Evolutionary conservation across 2,329 filamentous ascomycete genomes (phyloP), one percentile per base, ranked within the genome.

Genomic region (Fusarium pininemorale): DNA sequence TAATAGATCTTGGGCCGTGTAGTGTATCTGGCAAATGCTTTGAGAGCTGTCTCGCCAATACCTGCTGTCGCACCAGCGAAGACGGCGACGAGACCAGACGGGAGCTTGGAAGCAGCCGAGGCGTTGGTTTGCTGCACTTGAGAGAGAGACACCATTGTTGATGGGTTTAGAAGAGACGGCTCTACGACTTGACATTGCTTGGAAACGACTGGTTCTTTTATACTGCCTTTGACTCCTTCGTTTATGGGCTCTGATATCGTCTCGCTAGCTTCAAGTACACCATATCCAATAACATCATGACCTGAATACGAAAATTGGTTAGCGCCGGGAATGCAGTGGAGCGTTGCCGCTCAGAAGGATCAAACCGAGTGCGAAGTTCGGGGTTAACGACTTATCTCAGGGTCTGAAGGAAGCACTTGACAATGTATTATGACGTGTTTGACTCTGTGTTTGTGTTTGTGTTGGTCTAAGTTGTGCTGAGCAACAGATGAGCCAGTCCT

Each of bases 61-160:
- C 88, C 88, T 42, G 83, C 84, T 8, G 88, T 90, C 35, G 84
- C 88, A 39, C 88, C 87, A 8, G 88, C 84, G 63, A 89, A 89
- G 32, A 88, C 83, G 50, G 84, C 85, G 7, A 86, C 83, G 8
- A 85, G 73, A 26, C 69, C 69, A 13, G 57, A 20, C 5, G 70
- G 74, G 2, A 74, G 61, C 39, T 59, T 45, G 1, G 63, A 70
- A 20, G 54, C 15, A 14, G 66, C 66, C 1, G 59, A 56, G 12
- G 63, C 54, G n/a, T 78, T 78, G 24, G 57, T 56, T 24, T 68
- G 56, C 18, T 66, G 56, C 30, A 77, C 57, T 55, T 65, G 45
- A 20, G 66, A 55, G 7, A 76, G 64, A 9, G 66, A 26, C 1
- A 77, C 70, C 74, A 77, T 78, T 28, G 26, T 62, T 51, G 9